Evolutionary conservation across 2,329 filamentous ascomycete genomes (phyloP).

Genomic region (Chalaropsis ovoidea): DNA sequence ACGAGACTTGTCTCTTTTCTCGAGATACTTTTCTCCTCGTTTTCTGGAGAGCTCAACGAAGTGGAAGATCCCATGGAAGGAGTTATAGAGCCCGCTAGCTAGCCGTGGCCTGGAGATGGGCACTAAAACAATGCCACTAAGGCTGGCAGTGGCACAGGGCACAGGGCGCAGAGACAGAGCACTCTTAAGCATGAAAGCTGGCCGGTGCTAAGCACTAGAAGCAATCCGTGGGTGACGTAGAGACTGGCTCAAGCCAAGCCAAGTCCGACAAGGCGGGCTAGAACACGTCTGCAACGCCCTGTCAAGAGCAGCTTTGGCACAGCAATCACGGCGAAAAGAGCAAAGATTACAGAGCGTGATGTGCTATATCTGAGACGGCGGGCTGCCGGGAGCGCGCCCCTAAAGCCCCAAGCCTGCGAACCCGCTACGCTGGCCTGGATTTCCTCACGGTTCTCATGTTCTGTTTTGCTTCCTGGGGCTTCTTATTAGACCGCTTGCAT

Average conservation of each 20-base stretch:
- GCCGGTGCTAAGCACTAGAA: not conserved
- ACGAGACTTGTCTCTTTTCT: conserved; percentile 11
- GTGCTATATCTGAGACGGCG: no score
- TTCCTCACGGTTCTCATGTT: not conserved
- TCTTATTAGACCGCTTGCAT: conserved; percentile 1
- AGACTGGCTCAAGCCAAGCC: not conserved
- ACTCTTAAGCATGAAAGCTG: not conserved
- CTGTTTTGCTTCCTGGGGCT: not conserved
- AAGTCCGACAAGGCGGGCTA: no score
- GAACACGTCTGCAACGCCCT: no score
- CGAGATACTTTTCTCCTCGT: not conserved
- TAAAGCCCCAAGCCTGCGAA: not conserved
- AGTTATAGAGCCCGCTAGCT: not conserved
- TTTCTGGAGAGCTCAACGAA: no score
- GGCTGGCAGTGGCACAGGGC: conserved; percentile 1
- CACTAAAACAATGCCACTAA: not conserved
- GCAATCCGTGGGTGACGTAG: not conserved
- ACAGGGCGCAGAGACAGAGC: not conserved
- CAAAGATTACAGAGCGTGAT: no score
- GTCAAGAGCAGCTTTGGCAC: not conserved
- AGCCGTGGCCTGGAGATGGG: not conserved
- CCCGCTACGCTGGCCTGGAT: not conserved
- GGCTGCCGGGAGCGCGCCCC: not conserved
- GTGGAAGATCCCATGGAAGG: not conserved
- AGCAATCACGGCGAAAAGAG: not conserved